Conservation (phyloP, 331 rosid genomes). For the Malus hybrid region DNA sequence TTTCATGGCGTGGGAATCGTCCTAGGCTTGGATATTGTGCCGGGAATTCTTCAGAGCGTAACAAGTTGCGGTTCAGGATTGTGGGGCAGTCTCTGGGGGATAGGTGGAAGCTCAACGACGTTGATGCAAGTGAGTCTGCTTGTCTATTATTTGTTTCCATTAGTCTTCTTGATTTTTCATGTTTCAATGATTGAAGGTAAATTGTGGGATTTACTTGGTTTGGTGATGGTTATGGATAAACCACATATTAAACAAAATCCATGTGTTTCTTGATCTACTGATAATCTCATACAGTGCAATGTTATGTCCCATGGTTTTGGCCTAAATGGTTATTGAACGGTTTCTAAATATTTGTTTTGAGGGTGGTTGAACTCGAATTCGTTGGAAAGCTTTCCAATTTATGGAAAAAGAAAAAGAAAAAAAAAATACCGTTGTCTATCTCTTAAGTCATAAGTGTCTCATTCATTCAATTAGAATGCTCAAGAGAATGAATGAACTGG, state of each 20-base stretch:
- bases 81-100: constrained; percentile 52
- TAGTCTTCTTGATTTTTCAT: not conserved
- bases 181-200: not conserved
- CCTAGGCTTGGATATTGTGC: constrained; percentile 23
- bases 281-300: not conserved
- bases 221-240: not conserved
- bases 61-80: constrained; percentile 48
- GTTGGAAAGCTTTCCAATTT: not conserved
- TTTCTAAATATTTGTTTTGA: not conserved
- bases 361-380: not conserved
- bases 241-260: not conserved
- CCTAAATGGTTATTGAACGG: not conserved
- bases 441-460: not conserved
- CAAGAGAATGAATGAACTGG: not conserved
- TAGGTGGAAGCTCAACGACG: constrained; percentile 59
- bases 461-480: not conserved
- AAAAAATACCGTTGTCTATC: not conserved
- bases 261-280: not conserved
- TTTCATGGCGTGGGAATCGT: constrained; percentile 24
- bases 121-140: constrained; percentile 44
- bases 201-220: not conserved
- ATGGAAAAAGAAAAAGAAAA: not conserved
- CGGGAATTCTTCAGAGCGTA: constrained; percentile 23
- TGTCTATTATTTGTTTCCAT: not conserved
- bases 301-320: not conserved